Base-by-base conservation (phyloP, 2,329 filamentous ascomycete genomes). In the Neoscytalidium dimidiatum region DNA sequence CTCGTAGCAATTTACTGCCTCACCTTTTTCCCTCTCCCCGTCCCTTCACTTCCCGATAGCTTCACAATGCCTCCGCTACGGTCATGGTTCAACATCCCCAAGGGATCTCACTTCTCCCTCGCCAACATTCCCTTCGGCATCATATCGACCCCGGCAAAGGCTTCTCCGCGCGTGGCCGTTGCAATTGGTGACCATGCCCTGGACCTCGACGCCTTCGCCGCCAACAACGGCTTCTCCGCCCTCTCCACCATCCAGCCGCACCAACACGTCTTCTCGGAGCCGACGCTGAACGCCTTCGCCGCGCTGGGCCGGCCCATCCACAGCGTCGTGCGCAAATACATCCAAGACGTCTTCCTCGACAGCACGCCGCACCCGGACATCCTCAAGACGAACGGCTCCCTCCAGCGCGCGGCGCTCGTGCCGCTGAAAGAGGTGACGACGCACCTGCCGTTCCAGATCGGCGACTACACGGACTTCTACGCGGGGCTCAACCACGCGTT, bases 381-480 rank as follows among this genome's bases (percentile, higher is more conserved):
- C 1, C 79, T 94, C 26, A 86, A 86, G 71, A 83, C 88, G 64
- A 90, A 93, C 71, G 73, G 76, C 2, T 71, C 77, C 0, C 78
- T 91, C 19, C 85, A 86, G 66, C 79, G 85, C 64, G 79, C 82
- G 62, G 86, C 84, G 0, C 76, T 94, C 13, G 67, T 92, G 3
- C 85, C 84, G 0, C 83, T 88, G 53, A 80, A 82, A 4, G 79
- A 86, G 21, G 85, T 89, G 56, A 85, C 82, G 67, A 88, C 85
- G 73, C 90, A 94, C 71, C 73, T 94, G 7, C 92, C 92, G 2
- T 88, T 95, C 86, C 82, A 84, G 63, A 92, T 94, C 70, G 90
- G 90, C 28, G 91, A 94, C 75, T 95, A 94, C 75, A 92, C 91
- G 1, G 92, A 95, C 77, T 95, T 95, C 80, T 95, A 92, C 73